Evolutionary conservation across 2,329 filamentous ascomycete genomes (phyloP).

Genomic region (Pseudocercospora crystallina): DNA sequence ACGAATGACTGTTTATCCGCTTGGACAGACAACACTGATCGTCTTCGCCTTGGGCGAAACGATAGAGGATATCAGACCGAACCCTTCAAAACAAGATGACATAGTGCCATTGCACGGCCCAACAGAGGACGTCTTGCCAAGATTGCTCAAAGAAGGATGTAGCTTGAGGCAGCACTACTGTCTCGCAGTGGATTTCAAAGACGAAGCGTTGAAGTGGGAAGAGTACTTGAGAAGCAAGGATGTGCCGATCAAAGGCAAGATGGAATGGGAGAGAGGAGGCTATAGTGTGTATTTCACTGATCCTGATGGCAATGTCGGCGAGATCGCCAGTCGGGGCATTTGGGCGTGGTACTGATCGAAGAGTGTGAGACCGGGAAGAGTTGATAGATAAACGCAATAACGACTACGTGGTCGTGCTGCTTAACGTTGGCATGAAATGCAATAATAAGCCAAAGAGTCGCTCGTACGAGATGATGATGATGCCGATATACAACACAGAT

Average conservation of each 20-base stretch:
- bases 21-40: slow-evolving; percentile 12
- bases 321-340: slow-evolving; percentile 16
- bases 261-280: slow-evolving; percentile 15
- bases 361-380: too few species aligned
- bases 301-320: slow-evolving; percentile 17
- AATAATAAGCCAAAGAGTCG: too few species aligned
- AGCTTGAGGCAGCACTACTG: slow-evolving; percentile 15
- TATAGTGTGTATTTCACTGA: slow-evolving; percentile 19
- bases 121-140: neutral
- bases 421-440: too few species aligned
- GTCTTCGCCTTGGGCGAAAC: slow-evolving; percentile 15
- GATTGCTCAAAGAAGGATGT: slow-evolving; percentile 1
- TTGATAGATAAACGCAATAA: too few species aligned
- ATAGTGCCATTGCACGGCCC: slow-evolving; percentile 15
- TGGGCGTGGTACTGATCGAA: slow-evolving; percentile 13
- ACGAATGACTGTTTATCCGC: slow-evolving; percentile 12
- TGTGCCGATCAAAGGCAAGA: slow-evolving; percentile 8
- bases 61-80: slow-evolving; percentile 4
- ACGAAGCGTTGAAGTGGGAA: slow-evolving; percentile 13
- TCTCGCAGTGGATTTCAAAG: slow-evolving; percentile 10
- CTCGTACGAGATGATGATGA: too few species aligned
- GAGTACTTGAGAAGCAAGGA: slow-evolving; percentile 3
- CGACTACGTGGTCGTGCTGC: too few species aligned
- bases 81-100: slow-evolving; percentile 4
- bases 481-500: too few species aligned